Evolutionary conservation across 176 grass and related monocot species (phyloP), one percentile per base, ranked within the genome.

Genomic region (Avena sativa): DNA sequence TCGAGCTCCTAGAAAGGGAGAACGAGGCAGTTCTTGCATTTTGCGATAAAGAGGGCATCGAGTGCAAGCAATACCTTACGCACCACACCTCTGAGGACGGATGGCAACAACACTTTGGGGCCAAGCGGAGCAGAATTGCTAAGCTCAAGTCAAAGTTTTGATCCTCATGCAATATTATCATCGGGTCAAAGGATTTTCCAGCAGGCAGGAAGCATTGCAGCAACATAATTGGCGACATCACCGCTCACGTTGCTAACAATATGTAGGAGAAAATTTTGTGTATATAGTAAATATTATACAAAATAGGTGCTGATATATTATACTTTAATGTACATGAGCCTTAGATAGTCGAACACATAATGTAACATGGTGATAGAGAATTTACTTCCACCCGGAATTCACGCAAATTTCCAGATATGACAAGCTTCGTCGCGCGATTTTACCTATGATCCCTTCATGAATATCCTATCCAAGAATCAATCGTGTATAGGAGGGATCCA

Each of bases 131-230:
- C 38, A 80, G 38, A 11, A 48, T 92, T 2, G 61, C 46, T 0
- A 19, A 90, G 55, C 81, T 88, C 3, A 95, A 93, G 83, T 69
- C 79, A 17, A 91, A 79, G 81, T 93, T 93, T 90, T 21, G 93
- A 95, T 46, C 91, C 91, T 12, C 82, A 51, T 1, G 63, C 21
- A 1, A 83, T 95, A 34, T 34, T 91, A 3, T 85, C 93, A 2
- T 80, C 74, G 1, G 88, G 93, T 9, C 90, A 91, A 4, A 85
- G 58, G n/a, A 88, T 92, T 49, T 91, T 89, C 61, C 10, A 19
- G 36, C 5, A 3, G 36, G 36, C 5, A 38, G 36, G 36, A 38
- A 38, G 5, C 36, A 38, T 38, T 38, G 36, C 36, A 38, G 36
- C 36, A 38, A 38, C 36, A 38, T 38, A 38, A 38, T 38, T 38